Evolutionary conservation across 2,329 filamentous ascomycete species (phyloP), one percentile per base, ranked within the genome.

Genomic region (Ophiostoma quercus): DNA sequence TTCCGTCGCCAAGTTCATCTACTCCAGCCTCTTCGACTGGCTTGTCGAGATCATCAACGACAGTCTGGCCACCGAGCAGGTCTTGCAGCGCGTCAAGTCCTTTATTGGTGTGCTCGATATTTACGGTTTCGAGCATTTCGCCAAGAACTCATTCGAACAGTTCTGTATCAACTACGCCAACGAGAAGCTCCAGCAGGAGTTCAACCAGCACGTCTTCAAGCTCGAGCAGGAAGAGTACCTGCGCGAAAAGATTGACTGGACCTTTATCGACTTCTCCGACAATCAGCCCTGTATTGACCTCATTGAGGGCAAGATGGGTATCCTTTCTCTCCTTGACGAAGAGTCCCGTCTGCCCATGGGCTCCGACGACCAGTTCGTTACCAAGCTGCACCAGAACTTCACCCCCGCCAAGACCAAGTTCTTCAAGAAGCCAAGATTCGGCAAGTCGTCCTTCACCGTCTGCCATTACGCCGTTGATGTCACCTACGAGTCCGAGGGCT

Each of bases 101-200:
- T 99, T 99, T 80, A 99, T 99, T 76, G 95, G 95, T 79, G 95
- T 99, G 66, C 87, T 99, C 73, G 95, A 99, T 92, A 99, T 99
- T 75, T 98, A 98, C 80, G 94, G 94, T 73, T 99, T 99, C 77
- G 95, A 99, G 80, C 95, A 98, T 81, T 99, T 99, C 77, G 94
- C 95, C 73, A 98, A 97, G 84, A 99, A 99, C 82, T 99, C 95
- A 0, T 99, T 99, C 76, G 95, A 99, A 79, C 95, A 99, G 79
- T 99, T 99, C 81, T 99, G 95, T 82, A 99, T 99, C 86, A 99
- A 99, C 81, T 99, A 99, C 77, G 95, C 95, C 80, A 99, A 99
- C 80, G 95, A 99, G 81, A 99, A 99, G 81, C 84, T 99, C 69
- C 95, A 99, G 79, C 95, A 99, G 79, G 94, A 98, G 79, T 99